Evolutionary conservation across 306 rosid species (phyloP), one percentile per base, ranked within the genome.

Genomic region (Senna siamea): DNA sequence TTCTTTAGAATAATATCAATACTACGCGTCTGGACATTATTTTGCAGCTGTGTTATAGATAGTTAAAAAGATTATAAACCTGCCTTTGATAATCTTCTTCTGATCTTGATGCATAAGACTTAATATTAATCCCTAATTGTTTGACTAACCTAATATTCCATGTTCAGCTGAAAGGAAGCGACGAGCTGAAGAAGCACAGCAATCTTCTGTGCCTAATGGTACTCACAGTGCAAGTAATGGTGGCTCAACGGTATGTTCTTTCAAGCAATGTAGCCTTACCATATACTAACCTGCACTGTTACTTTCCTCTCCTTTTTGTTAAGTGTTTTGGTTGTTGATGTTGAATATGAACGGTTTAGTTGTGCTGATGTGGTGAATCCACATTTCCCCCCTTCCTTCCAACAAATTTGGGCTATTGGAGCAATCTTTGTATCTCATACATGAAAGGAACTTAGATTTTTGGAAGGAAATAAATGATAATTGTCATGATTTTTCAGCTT

Each of bases 91-190:
- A 2, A 30, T 50, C 22, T 7, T 50, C 30, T 38, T 77, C 28
- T 37, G 28, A 73, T 38, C 44, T 69, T 50, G 15, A 47, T 46
- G 26, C 63, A 61, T 40, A 12, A n/a, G 51, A 46, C 46, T 72
- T 15, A 44, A 51, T 22, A 11, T 44, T 72, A 34, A 60, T 53
- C 69, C 55, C 34, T 79, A 30, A 47, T 38, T 64, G 14, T 61
- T 70, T 65, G 76, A 26, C 55, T 51, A 71, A 73, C 66, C 11
- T 37, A 19, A 55, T 59, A 64, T 63, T 78, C 14, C 66, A 28
- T 79, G 65, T 81, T 53, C 95, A 92, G 99, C 92, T 84, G 99
- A 95, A 66, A 90, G 81, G 78, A 95, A 90, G 83, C 78, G 82
- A 50, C 88, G 89, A 11, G 53, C 84, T 66, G 99, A 94, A 1